Evolutionary conservation across 2,329 filamentous ascomycete species (phyloP), one percentile per base, ranked within the genome.

Genomic region (Chaetomium globosum): DNA sequence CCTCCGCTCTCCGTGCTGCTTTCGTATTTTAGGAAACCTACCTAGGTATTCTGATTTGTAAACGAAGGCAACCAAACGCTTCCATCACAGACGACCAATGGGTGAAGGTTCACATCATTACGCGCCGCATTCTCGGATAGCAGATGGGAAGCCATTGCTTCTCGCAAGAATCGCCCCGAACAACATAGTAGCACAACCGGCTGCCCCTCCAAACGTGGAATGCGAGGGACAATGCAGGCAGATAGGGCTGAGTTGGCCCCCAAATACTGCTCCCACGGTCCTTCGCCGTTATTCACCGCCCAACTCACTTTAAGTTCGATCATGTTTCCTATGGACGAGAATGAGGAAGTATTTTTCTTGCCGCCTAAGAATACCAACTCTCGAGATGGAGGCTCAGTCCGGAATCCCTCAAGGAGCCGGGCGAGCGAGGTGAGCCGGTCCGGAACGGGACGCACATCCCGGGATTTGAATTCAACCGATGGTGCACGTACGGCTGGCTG

Each of bases 221-320:
- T n/a, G 23, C 23, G 39, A 16, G 16, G 36, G 46, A 23, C 33
- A 10, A 23, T 21, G 9, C 12, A 19, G n/a, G 10, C 23, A 31
- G 21, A 21, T 60, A 57, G 62, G 65, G 48, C 63, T 54, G 58
- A 57, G 16, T 12, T 65, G 56, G 61, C 54, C 65, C 59, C 65
- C 49, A 63, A 36, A 26, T 30, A 21, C 33, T 31, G 55, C 62
- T 59, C 51, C 62, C 59, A 59, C 48, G 36, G 36, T 49, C 28
- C 39, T 36, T 36, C 49, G 48, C 31, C 13, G 16, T 43, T 7
- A 43, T 43, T 12, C 33, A 46, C 52, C 52, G 49, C 16, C 21
- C 30, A 8, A 13, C 7, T 7, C 2, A 12, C 13, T 10, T 10
- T 10, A 19, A 36, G 10, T 19, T 43, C 16, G 33, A 26, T 43